Conservation (phyloP, 805 yeast genomes). For the Wickerhamiella shivajii region DNA sequence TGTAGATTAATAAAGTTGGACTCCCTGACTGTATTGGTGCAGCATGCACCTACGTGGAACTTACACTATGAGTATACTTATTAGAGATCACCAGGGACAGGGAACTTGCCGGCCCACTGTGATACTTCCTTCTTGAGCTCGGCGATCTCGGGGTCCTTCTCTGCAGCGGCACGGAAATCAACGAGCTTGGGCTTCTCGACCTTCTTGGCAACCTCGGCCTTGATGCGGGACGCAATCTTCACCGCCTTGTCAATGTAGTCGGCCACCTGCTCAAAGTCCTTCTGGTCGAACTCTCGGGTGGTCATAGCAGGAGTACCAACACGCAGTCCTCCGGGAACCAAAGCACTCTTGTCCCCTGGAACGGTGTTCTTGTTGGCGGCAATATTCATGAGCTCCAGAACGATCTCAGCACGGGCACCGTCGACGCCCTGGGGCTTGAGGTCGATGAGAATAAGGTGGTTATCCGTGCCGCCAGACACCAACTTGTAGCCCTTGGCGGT, state of each 20-base stretch:
- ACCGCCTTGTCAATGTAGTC: slow-evolving; percentile 69
- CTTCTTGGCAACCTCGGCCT: slow-evolving; percentile 50
- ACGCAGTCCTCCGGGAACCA: slow-evolving; percentile 92
- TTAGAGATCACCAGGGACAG: slow-evolving; percentile 72
- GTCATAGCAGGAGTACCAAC: slow-evolving; percentile 99
- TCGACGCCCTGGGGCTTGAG: slow-evolving; percentile 65
- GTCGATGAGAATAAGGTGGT: slow-evolving; percentile 78
- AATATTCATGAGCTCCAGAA: slow-evolving; percentile 77
- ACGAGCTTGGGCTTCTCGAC: slow-evolving; percentile 42
- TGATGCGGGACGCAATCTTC: slow-evolving; percentile 46
- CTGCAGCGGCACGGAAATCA: slow-evolving; percentile 58
- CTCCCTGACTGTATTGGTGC: no score
- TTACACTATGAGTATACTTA: not conserved
- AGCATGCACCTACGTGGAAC: no score
- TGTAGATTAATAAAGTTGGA: no score
- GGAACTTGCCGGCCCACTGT: slow-evolving; percentile 58
- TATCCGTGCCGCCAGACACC: slow-evolving; percentile 89
- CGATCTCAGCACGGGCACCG: slow-evolving; percentile 91
- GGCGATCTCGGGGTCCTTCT: slow-evolving; percentile 40
- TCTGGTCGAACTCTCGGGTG: slow-evolving; percentile 74
- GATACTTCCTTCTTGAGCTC: slow-evolving; percentile 50
- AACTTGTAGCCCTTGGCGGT: slow-evolving; percentile 50
- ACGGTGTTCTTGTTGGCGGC: slow-evolving; percentile 94
- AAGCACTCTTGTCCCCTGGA: slow-evolving; percentile 92
- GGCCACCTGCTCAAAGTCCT: slow-evolving; percentile 71